Conservation (phyloP, 2,329 filamentous ascomycete species). For the Monilinia vaccinii-corymbosi region DNA sequence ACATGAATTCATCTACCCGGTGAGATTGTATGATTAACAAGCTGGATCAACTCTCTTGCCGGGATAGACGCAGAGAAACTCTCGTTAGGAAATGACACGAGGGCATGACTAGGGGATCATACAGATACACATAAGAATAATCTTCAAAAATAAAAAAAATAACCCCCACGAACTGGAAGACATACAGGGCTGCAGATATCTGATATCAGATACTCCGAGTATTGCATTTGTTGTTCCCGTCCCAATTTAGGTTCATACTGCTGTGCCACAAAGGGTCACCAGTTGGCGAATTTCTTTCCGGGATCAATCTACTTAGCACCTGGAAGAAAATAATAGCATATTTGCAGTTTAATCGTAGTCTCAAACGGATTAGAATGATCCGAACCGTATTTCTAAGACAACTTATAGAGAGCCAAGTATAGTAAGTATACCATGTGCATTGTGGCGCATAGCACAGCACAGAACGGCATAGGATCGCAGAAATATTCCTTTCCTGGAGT, state of each 20-base stretch:
- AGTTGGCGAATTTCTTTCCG: background rate
- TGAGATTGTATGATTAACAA: background rate
- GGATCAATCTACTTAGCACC: background rate
- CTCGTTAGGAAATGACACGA: background rate
- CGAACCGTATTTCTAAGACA: background rate
- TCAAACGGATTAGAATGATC: background rate
- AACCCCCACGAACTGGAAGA: background rate
- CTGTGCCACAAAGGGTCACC: background rate
- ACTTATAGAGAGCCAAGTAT: background rate
- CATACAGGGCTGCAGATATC: background rate
- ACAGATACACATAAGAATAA: background rate
- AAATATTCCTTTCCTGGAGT: background rate
- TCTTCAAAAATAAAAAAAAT: background rate
- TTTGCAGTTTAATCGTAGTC: background rate
- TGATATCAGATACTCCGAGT: background rate
- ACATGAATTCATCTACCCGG: background rate
- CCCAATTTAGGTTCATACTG: background rate
- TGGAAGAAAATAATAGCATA: no score
- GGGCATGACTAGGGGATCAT: background rate
- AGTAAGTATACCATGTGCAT: background rate
- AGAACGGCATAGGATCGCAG: background rate
- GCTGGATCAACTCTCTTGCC: background rate
- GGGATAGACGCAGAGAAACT: background rate
- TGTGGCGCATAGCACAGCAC: no score
- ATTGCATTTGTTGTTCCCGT: background rate